Conservation (phyloP, 805 yeast genomes). For the Cyberlindnera saturnus region DNA sequence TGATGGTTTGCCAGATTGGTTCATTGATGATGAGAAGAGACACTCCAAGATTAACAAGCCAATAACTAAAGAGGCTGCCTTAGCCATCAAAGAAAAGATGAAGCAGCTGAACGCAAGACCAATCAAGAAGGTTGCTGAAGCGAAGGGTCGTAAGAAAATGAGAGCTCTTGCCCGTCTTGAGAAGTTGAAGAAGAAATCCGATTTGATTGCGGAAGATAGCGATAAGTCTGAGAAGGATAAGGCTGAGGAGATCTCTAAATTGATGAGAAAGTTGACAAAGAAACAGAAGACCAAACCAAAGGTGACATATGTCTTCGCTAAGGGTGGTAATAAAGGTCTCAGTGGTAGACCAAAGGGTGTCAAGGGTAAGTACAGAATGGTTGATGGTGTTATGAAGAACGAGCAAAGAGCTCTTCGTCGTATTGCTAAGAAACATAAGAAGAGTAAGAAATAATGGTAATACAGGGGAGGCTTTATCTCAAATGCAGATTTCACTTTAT, state of each 20-base stretch:
- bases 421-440: conserved; percentile 81
- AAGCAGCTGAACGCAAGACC: conserved; percentile 92
- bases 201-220: conserved; percentile 79
- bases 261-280: conserved; percentile 75
- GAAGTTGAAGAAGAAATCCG: conserved; percentile 87
- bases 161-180: conserved; percentile 84
- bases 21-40: conserved; percentile 81
- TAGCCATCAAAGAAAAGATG: conserved; percentile 69
- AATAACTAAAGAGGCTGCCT: conserved; percentile 88
- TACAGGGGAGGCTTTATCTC: background rate
- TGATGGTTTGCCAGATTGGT: conserved; percentile 96
- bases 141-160: conserved; percentile 93
- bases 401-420: conserved; percentile 91
- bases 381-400: conserved; percentile 96
- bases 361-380: conserved; percentile 98
- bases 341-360: conserved; percentile 96
- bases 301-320: conserved; percentile 84
- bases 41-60: conserved; percentile 87
- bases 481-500: background rate
- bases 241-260: conserved; percentile 83
- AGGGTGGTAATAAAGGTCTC: conserved; percentile 77
- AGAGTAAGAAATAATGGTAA: conserved; percentile 50
- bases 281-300: conserved; percentile 69
- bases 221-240: conserved; percentile 89
- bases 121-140: conserved; percentile 97